These are phyloP conservation scores for Aspergillus pseudotamarii DNA, from an alignment of 2,329 filamentous ascomycete species.

Conservation along the genomic window DNA sequence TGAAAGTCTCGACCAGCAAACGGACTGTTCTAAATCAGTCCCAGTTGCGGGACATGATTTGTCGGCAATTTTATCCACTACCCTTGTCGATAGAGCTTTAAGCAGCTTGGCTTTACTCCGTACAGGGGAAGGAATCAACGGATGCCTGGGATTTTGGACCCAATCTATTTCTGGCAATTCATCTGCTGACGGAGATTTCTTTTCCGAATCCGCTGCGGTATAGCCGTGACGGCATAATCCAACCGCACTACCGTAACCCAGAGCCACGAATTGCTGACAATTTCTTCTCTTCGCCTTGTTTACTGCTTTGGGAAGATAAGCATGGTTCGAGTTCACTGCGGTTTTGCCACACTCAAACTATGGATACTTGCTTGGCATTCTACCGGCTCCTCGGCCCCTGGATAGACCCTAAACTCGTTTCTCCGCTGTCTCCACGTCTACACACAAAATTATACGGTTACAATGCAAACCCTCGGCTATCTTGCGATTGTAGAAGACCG, in stretches of 20 bases:
- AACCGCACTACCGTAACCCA: background rate
- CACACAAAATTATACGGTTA: background rate
- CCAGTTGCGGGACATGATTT: background rate
- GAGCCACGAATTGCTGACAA: background rate
- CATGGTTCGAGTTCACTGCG: background rate
- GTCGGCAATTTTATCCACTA: background rate
- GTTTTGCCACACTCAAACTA: background rate
- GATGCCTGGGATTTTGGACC: background rate
- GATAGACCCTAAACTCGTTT: background rate
- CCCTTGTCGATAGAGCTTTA: background rate
- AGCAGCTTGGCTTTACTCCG: background rate
- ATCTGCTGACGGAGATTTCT: background rate
- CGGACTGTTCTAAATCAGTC: background rate
- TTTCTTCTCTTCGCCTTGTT: background rate
- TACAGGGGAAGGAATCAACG: background rate
- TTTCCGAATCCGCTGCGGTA: background rate
- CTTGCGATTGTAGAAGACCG: background rate
- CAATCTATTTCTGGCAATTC: too few relatives aligned
- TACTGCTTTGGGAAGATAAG: background rate
- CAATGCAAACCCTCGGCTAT: background rate
- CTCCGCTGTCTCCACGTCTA: background rate
- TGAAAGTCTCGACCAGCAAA: background rate
- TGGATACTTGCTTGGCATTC: background rate
- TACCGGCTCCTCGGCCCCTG: background rate
- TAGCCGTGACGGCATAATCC: background rate